Evolutionary conservation across 2,329 filamentous ascomycete genomes (phyloP).

Genomic region (Zymoseptoria pseudotritici): DNA sequence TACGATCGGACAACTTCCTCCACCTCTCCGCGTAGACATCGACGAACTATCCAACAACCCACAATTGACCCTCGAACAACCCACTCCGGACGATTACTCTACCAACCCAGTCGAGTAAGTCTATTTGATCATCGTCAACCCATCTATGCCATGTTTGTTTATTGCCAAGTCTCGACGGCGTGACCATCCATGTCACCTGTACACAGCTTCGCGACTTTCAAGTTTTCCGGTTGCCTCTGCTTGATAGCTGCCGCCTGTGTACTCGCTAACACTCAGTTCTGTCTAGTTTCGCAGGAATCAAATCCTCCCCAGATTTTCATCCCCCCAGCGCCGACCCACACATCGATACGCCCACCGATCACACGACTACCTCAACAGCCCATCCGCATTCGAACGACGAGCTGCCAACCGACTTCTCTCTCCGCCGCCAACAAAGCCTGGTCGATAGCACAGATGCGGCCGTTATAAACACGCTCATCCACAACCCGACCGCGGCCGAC

Average conservation of each 20-base stretch:
- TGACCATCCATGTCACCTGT: neutral
- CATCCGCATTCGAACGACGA: neutral
- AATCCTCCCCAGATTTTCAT: neutral
- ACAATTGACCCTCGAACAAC: neutral
- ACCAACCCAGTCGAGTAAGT: neutral
- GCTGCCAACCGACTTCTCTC: neutral
- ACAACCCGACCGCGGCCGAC: conserved; percentile 31
- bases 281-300: neutral
- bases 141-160: neutral
- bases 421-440: conserved; percentile 35
- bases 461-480: conserved; percentile 48
- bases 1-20: neutral
- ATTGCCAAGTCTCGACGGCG: neutral
- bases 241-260: neutral
- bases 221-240: neutral
- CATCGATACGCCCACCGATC: neutral
- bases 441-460: conserved; percentile 34
- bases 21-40: neutral
- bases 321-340: neutral
- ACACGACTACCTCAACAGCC: neutral
- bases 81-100: neutral
- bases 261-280: neutral
- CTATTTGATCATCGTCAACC: neutral
- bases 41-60: neutral
- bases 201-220: neutral